Base-by-base conservation (phyloP, 1,284 basidiomycete species). In the Golubevia pallescens region DNA sequence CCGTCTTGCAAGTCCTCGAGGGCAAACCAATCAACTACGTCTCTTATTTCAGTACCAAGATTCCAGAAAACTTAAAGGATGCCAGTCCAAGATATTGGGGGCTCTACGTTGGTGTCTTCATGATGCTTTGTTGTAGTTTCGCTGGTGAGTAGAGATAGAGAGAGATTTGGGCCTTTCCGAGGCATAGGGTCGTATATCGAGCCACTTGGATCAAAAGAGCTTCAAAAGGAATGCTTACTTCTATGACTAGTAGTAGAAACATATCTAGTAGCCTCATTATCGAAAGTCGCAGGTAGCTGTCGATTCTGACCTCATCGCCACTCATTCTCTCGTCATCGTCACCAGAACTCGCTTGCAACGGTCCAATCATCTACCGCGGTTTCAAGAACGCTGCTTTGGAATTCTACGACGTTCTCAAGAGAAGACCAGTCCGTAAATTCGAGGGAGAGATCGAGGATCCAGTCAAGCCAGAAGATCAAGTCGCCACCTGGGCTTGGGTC, bases 61-160 rank as follows among this genome's bases (percentile, higher is more conserved):
- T 51, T 32, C 34, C 34, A 38, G 34, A 38, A 4, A 20, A n/a
- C 7, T 64, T 78, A 24, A 69, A 77, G 63, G 51, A 21, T 55
- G 72, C 74, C n/a, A 69, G 66, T 38, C 78, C 78, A 1, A 63
- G 78, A 2, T 80, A 80, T 69, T 78, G 77, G 77, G 68, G 67
- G 56, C 65, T 80, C 48, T 80, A 77, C 75, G 69, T 69, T 48
- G 78, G 73, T 65, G 75, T 81, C 14, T 63, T 78, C 20, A 77
- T 81, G 72, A 81, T 81, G 78, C 66, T 81, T 23, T 67, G 69
- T 59, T 75, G 73, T 69, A 75, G 72, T 51, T 74, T 79, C 53
- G 74, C 75, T 53, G n/a, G n/a, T n/a, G n/a, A 28, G 28, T 28
- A 28, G 28, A 28, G 28, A 28, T 28, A 28, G 28, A 28, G 28